Percentiles rank a stretch among this genome's conserved stretches.
Evolutionary conservation across 257 asterid species (phyloP).

Genomic region (Paulownia fortunei): DNA sequence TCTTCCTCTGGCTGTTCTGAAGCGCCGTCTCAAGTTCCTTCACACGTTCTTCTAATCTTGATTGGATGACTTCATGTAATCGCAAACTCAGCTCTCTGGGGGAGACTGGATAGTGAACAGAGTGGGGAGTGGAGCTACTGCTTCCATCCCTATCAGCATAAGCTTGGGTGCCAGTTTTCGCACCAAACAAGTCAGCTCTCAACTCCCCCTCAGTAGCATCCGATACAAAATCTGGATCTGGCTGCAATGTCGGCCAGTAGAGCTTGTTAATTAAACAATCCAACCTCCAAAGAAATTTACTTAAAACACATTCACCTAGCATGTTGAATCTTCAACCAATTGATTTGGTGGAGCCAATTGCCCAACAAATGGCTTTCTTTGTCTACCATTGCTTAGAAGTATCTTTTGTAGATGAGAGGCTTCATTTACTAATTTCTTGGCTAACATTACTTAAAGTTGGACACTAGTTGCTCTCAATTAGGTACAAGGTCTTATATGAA

Average conservation of each 20-base stretch:
- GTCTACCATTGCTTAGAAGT: background rate
- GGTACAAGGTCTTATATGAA: background rate
- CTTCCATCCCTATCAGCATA: conserved; percentile 57
- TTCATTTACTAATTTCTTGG: background rate
- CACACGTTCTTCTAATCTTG: conserved; percentile 73
- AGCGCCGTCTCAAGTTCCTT: conserved; percentile 83
- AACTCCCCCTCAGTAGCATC: conserved; percentile 60
- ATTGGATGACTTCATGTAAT: conserved; percentile 81
- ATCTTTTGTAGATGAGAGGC: background rate
- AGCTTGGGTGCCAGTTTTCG: conserved; percentile 32
- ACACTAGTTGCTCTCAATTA: background rate
- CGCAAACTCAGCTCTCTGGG: conserved; percentile 79
- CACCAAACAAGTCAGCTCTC: conserved; percentile 46
- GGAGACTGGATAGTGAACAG: conserved; percentile 66
- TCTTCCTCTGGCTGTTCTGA: conserved; percentile 62
- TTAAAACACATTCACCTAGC: background rate
- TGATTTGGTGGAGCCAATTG: background rate
- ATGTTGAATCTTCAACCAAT: background rate
- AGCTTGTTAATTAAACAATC: background rate
- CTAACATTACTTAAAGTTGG: background rate
- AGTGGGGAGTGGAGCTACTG: conserved; percentile 55
- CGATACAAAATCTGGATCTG: conserved; percentile 52
- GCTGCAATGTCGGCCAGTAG: conserved; percentile 49
- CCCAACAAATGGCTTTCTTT: background rate
- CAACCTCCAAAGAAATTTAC: background rate